These are phyloP conservation scores for Viola pubescens DNA, from an alignment of 441 rosid genomes.

Conservation along the genomic window DNA sequence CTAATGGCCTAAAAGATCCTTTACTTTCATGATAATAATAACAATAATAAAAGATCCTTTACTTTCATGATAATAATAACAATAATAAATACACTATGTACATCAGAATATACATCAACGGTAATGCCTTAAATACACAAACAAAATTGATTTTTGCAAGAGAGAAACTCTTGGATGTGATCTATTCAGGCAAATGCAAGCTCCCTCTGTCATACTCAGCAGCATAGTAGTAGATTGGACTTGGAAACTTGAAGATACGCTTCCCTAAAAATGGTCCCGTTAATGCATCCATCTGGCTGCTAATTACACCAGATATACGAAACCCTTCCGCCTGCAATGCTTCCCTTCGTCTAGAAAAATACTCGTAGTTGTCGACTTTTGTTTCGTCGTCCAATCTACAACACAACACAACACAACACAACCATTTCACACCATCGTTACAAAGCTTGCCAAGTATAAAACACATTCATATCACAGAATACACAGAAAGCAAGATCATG, in stretches of 20 bases:
- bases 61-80: too few relatives aligned
- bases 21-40: too few relatives aligned
- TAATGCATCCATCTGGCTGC: slow-evolving; percentile 63
- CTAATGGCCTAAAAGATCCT: too few relatives aligned
- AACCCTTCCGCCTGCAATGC: slow-evolving; percentile 29
- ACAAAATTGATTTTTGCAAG: too few relatives aligned
- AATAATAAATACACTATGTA: too few relatives aligned
- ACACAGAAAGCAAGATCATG: too few relatives aligned
- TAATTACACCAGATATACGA: slow-evolving; percentile 41
- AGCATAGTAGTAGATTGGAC: slow-evolving; percentile 25
- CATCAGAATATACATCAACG: too few relatives aligned
- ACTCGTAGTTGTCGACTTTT: slow-evolving; percentile 31
- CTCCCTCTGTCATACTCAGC: slow-evolving; percentile 22
- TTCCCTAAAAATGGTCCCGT: slow-evolving; percentile 32
- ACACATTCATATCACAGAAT: too few relatives aligned
- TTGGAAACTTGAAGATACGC: slow-evolving; percentile 63
- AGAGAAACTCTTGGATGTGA: neutral
- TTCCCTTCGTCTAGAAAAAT: slow-evolving; percentile 30
- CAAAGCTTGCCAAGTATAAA: neutral
- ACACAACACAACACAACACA: neutral
- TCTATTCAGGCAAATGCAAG: slow-evolving; percentile 12
- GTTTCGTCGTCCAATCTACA: slow-evolving; percentile 45
- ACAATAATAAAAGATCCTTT: too few relatives aligned
- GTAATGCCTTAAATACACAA: too few relatives aligned
- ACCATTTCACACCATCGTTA: too few relatives aligned